These are phyloP conservation scores for Penicillium fimorum DNA, from an alignment of 495 filamentous ascomycete species.

Conservation along the genomic window DNA sequence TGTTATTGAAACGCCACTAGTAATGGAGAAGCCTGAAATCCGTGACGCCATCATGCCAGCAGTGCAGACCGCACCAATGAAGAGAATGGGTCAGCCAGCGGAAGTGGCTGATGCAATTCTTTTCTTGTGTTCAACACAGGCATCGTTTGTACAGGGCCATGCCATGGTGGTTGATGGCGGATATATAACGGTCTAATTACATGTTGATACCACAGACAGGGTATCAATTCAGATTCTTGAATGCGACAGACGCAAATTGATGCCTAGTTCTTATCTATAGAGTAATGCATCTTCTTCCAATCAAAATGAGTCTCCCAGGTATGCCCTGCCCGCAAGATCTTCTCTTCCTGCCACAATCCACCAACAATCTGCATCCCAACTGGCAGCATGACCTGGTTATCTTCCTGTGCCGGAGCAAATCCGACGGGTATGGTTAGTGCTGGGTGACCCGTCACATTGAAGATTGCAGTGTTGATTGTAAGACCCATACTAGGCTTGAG, in stretches of 20 bases:
- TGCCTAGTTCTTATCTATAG: conserved; percentile 10
- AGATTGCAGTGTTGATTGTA: conserved; percentile 54
- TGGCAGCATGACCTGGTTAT: conserved; percentile 47
- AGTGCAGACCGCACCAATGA: conserved; percentile 50
- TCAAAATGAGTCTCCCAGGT: conserved; percentile 51
- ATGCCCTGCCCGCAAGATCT: conserved; percentile 48
- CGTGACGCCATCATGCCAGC: conserved; percentile 34
- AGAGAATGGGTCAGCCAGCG: conserved; percentile 46
- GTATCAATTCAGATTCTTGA: not conserved
- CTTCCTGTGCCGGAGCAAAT: conserved; percentile 43
- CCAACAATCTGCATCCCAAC: conserved; percentile 60
- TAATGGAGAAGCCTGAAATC: conserved; percentile 36
- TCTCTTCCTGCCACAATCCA: conserved; percentile 38
- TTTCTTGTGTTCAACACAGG: conserved; percentile 47
- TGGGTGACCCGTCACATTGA: conserved; percentile 59
- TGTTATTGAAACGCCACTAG: conserved; percentile 51
- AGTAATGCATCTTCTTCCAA: conserved; percentile 41
- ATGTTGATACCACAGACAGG: not conserved
- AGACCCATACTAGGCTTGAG: conserved; percentile 43
- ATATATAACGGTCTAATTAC: conserved; percentile 38
- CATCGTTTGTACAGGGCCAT: conserved; percentile 52
- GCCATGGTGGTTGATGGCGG: conserved; percentile 55
- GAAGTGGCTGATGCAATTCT: conserved; percentile 53
- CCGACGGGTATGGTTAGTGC: conserved; percentile 56
- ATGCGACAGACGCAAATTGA: not conserved